Percentiles rank a stretch among this genome's conserved stretches.
Conservation (phyloP, 176 grass and related monocot genomes). For the Oryza meyeriana region DNA sequence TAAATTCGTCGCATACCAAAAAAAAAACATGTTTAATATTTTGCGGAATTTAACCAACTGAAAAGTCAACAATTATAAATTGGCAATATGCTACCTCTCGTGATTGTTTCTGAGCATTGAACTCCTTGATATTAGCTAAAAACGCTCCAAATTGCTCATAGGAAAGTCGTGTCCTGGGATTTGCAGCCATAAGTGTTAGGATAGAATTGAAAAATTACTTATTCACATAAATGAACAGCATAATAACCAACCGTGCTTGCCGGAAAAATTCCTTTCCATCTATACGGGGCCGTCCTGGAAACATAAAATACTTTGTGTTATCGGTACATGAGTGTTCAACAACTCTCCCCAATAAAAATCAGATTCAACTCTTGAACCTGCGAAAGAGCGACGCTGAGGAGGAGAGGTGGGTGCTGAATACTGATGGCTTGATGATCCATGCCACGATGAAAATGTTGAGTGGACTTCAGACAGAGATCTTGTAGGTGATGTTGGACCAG, state of each 20-base stretch:
- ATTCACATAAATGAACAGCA: slow-evolving; percentile 3
- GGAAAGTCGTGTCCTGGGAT: slow-evolving; percentile 74
- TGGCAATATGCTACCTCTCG: slow-evolving; percentile 46
- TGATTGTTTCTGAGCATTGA: slow-evolving; percentile 85
- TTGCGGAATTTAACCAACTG: background rate
- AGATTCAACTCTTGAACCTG: slow-evolving; percentile 39
- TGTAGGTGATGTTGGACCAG: slow-evolving; percentile 67
- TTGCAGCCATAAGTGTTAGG: background rate
- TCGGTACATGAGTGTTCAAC: background rate
- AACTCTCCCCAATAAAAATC: slow-evolving; percentile 3
- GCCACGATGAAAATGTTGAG: slow-evolving; percentile 48
- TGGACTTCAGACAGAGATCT: slow-evolving; percentile 47
- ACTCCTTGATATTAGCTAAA: slow-evolving; percentile 86
- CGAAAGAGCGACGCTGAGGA: slow-evolving; percentile 54
- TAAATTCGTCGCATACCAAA: slow-evolving; percentile 4
- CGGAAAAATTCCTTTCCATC: slow-evolving; percentile 98
- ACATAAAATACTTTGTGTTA: background rate
- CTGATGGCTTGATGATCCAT: slow-evolving; percentile 60
- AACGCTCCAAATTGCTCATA: slow-evolving; percentile 96
- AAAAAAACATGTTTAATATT: slow-evolving; percentile 10
- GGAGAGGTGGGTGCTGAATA: slow-evolving; percentile 78
- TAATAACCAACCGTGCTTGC: slow-evolving; percentile 74
- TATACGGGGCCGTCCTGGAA: slow-evolving; percentile 66
- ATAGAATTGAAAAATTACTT: background rate
- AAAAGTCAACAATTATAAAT: background rate